Evolutionary conservation across 2,329 filamentous ascomycete species (phyloP).

Genomic region (Rhynchosporium graminicola): DNA sequence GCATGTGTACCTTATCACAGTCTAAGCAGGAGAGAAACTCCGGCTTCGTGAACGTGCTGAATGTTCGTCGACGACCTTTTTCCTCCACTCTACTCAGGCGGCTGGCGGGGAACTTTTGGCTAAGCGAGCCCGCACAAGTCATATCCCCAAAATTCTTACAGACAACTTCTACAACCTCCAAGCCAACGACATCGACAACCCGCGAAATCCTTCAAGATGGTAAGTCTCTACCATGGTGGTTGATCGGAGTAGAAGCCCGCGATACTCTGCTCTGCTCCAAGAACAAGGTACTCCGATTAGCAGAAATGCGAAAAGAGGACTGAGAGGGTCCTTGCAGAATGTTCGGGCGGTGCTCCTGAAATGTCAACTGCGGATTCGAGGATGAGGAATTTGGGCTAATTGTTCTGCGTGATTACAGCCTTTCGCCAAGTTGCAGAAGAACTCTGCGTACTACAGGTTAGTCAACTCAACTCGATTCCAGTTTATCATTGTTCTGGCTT

Average conservation of each 20-base stretch:
- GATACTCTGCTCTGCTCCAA: slow-evolving; percentile 6
- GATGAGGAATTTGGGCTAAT: slow-evolving; percentile 38
- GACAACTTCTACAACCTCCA: slow-evolving; percentile 22
- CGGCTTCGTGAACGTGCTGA: neutral
- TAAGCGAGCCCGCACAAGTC: slow-evolving; percentile 25
- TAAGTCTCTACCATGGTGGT: slow-evolving; percentile 53
- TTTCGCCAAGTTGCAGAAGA: slow-evolving; percentile 96
- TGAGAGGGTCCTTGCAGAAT: slow-evolving; percentile 79
- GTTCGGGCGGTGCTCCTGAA: slow-evolving; percentile 89
- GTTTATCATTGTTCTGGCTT: neutral
- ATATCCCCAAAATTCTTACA: slow-evolving; percentile 21
- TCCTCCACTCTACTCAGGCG: slow-evolving; percentile 4
- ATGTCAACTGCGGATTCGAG: slow-evolving; percentile 99
- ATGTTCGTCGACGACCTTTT: slow-evolving; percentile 15
- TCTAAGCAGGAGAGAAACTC: neutral
- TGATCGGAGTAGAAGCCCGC: neutral
- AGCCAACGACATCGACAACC: slow-evolving; percentile 45
- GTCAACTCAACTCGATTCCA: slow-evolving; percentile 40
- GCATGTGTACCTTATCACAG: too few relatives aligned
- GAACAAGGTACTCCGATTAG: slow-evolving; percentile 31
- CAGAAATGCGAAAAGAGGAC: slow-evolving; percentile 34
- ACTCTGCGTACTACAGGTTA: slow-evolving; percentile 98
- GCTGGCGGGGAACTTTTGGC: slow-evolving; percentile 20
- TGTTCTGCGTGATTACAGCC: slow-evolving; percentile 54
- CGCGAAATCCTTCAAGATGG: slow-evolving; percentile 62